A percentile compares a stretch with the other conserved stretches of the same genome.
These are phyloP conservation scores for Neurospora tetrasperma DNA, from an alignment of 495 filamentous ascomycete species.

Conservation along the genomic window DNA sequence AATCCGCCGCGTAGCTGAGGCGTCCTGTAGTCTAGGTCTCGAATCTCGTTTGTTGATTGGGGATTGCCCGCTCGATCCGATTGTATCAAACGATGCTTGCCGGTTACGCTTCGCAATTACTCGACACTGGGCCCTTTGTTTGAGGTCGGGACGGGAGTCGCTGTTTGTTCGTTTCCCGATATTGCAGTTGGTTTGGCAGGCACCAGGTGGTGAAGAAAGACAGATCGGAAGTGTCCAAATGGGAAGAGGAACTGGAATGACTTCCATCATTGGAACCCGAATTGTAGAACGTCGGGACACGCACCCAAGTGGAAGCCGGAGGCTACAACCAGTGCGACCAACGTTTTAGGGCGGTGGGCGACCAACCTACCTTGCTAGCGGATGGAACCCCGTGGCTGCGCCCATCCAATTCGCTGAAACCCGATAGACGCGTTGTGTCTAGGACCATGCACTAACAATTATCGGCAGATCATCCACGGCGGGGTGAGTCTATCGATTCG, in stretches of 20 bases:
- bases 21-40: not conserved
- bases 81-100: not conserved
- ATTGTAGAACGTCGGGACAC: not conserved
- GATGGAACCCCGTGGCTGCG: not conserved
- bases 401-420: not conserved
- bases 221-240: not conserved
- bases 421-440: not conserved
- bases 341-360: not conserved
- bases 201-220: not conserved
- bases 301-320: too few species aligned
- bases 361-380: not conserved
- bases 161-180: not conserved
- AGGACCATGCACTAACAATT: not conserved
- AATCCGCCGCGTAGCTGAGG: not conserved
- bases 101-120: not conserved
- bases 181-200: not conserved
- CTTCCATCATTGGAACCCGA: not conserved
- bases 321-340: not conserved
- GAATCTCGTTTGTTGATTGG: not conserved
- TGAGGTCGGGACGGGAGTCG: not conserved
- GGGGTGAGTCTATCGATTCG: not conserved
- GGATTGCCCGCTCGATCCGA: not conserved
- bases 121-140: not conserved
- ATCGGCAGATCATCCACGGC: not conserved
- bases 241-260: not conserved